Evolutionary conservation across 352 stramenopile species (phyloP).

Genomic region (Phytophthora megakarya): DNA sequence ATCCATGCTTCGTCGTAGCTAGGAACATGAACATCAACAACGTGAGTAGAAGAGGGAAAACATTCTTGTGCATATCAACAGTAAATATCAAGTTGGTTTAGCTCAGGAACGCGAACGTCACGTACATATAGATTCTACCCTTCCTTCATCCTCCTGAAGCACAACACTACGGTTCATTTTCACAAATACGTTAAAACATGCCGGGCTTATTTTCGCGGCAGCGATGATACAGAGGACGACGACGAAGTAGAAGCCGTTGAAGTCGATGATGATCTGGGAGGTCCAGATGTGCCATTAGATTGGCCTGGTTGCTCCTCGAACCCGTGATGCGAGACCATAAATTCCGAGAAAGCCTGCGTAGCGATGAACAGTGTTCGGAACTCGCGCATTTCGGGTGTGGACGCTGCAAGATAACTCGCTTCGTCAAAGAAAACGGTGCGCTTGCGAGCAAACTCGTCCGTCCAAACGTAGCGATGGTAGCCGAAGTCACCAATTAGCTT

Average conservation of each 20-base stretch:
- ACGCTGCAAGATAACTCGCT: conserved; percentile 82
- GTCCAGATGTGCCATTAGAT: conserved; percentile 7
- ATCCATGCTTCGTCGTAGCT: conserved; percentile 31
- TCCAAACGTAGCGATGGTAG: conserved; percentile 86
- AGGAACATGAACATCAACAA: background rate
- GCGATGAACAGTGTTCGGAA: conserved; percentile 87
- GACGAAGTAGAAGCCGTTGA: conserved; percentile 25
- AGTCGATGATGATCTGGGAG: conserved; percentile 24
- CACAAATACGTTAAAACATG: conserved; percentile 19
- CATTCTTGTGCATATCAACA: conserved; percentile 1
- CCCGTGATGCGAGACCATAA: conserved; percentile 79
- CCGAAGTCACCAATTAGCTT: conserved; percentile 84
- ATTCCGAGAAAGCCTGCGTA: conserved; percentile 87
- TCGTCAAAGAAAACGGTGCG: conserved; percentile 87
- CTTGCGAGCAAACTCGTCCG: conserved; percentile 79
- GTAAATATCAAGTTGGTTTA: conserved; percentile 22
- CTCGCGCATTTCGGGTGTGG: conserved; percentile 71
- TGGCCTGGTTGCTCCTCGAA: conserved; percentile 70
- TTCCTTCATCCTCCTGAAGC: conserved; percentile 16
- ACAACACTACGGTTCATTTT: conserved; percentile 25
- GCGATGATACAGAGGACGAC: conserved; percentile 28
- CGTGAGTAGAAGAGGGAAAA: background rate
- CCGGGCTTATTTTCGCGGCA: conserved; percentile 22
- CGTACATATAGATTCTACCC: conserved; percentile 30
- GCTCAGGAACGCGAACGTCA: conserved; percentile 27